Conservation (phyloP, 148 eudicot species). For the Fagopyrum homotropicum region DNA sequence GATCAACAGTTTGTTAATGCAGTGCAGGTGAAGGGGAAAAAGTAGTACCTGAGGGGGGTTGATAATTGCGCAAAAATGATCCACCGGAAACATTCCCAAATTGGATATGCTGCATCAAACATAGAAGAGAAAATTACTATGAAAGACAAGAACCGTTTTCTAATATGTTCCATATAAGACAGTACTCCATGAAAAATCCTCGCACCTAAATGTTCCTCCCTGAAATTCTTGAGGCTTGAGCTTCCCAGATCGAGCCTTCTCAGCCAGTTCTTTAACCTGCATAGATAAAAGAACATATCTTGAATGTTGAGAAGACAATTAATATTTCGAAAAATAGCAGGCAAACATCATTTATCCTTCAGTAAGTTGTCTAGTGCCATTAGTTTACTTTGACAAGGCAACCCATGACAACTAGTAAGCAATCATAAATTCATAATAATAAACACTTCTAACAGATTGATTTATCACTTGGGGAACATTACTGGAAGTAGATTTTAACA, state of each 20-base stretch:
- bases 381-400: background rate
- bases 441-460: background rate
- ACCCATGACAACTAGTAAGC: background rate
- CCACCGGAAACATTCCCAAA: conserved; percentile 97
- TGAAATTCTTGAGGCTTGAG: conserved; percentile 88
- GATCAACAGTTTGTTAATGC: background rate
- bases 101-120: conserved; percentile 75
- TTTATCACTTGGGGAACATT: no score
- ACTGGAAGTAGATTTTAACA: no score
- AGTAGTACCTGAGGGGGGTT: conserved; percentile 85
- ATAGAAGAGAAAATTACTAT: background rate
- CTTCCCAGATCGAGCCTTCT: conserved; percentile 86
- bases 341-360: background rate
- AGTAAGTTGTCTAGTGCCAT: conserved; percentile 2
- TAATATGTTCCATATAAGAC: background rate
- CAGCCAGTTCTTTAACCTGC: conserved; percentile 90
- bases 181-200: background rate
- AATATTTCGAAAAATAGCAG: background rate
- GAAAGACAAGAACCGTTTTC: background rate
- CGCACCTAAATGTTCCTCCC: conserved; percentile 97
- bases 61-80: conserved; percentile 86
- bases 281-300: background rate
- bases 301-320: background rate
- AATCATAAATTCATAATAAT: background rate
- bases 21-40: background rate